Base-by-base conservation (phyloP, 129 eudicot genomes). In the Centrapalus pauciflorus region DNA sequence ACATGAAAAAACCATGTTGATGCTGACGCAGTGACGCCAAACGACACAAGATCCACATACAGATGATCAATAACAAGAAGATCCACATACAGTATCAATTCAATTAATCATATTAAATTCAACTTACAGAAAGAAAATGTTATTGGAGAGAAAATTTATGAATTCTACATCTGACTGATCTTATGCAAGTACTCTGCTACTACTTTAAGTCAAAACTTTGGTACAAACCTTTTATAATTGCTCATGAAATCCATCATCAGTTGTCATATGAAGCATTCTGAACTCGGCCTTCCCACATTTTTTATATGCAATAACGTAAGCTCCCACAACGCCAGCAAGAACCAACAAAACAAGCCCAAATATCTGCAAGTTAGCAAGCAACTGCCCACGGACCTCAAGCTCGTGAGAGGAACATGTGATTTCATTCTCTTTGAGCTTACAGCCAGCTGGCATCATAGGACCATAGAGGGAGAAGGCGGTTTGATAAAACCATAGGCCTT, bases 401-500 rank as follows among this genome's bases (percentile, higher is more conserved):
- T 80, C 91, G 8, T 27, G 45, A 19, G 89, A 77, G 10, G 50
- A 76, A 50, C 98, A 92, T 0, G 52, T 26, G 32, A 92, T 73
- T 35, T 72, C 74, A 27, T 77, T 71, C 19, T 2, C 81, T 32
- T 85, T 72, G 16, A 85, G 81, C 23, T 26, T 51, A 56, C 98
- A 88, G 1, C 98, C 96, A 25, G 82, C 71, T 45, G 98, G 98
- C 95, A 92, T 88, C 78, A 84, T 83, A 10, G 96, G 84, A 7
- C 96, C 96, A 23, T 92, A 88, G 38, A 92, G 95, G n/a, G 95
- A 77, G 78, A 88, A 88, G 0, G 96, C 96, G 0, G 91, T 88
- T 70, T 88, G 98, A 69, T 83, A 92, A 67, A 88, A 88, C 96
- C 98, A 88, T 17, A 92, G 80, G 72, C 96, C 98, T 81, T 92